Base-by-base conservation (phyloP, 2,329 filamentous ascomycete species). In the Fulvia fulva region DNA sequence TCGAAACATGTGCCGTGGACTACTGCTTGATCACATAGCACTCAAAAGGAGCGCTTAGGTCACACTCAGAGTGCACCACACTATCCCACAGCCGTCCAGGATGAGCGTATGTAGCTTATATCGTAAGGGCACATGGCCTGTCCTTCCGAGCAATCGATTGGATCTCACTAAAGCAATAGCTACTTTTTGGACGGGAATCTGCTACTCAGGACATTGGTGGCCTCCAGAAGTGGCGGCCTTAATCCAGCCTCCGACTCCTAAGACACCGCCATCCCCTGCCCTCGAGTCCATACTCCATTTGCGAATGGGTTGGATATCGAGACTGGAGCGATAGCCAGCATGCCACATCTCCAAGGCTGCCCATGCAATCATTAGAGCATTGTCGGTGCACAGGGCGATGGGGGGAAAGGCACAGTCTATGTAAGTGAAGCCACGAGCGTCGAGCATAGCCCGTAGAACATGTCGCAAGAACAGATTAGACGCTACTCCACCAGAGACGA, bases 361-460 rank as follows among this genome's bases (percentile, higher is more conserved):
- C 93, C 94, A 97, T 1, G 88, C 93, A 71, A 97, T 92, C 94
- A 99, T 99, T 50, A 91, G 90, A 12, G 94, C 94, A 74, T 99
- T 97, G 70, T 99, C 94, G 0, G 91, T 97, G 71, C 94, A 97
- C 54, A 93, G 80, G 44, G 80, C 78, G 9, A 83, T 74, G 2
- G 91, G 91, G n/a, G 94, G 93, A 56, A 88, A 89, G 28, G 87
- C 75, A 7, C 97, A 73, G 11, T 80, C 67, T 26, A 95, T 72
- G 63, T 84, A 67, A 0, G 71, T 69, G 68, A 85, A 87, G 0
- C 89, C 89, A 45, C 88, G 82, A n/a, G 79, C 82, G 63, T 87
- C 81, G 44, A 97, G 76, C 52, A 80, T 83, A n/a, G 63, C 56
- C 28, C 63, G 61, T 54, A 72, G 52, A 53, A 97, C 81, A 67